Conservation (phyloP, 345 rosid genomes). For the Hibiscus tridactylites region DNA sequence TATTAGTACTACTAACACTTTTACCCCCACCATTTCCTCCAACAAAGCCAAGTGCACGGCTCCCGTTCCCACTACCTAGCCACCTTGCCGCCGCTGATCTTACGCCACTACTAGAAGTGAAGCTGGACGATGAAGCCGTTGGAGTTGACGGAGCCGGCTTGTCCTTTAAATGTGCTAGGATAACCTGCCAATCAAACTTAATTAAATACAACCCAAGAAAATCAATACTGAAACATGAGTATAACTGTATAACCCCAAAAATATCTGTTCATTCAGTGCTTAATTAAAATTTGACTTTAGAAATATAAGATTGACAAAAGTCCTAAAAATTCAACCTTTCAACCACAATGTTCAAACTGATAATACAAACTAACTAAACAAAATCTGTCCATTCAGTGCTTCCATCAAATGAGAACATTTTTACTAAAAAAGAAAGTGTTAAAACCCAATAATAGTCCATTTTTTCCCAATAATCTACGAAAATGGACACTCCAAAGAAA, state of each 20-base stretch:
- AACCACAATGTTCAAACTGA: neutral
- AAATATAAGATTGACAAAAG: constrained; percentile 7
- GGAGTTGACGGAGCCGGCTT: constrained; percentile 85
- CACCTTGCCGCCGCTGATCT: constrained; percentile 88
- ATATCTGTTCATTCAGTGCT: too few species aligned
- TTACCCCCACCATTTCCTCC: constrained; percentile 93
- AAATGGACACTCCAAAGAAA: constrained; percentile 2
- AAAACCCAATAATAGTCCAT: neutral
- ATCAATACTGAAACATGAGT: constrained; percentile 2
- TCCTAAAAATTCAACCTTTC: constrained; percentile 1
- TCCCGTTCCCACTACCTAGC: constrained; percentile 77
- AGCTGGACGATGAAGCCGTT: constrained; percentile 58
- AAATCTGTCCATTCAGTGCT: neutral
- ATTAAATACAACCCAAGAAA: neutral
- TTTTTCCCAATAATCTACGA: neutral
- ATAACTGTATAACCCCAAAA: too few species aligned
- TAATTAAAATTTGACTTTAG: neutral
- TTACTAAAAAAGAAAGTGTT: neutral
- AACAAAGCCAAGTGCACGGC: constrained; percentile 81
- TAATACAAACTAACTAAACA: neutral
- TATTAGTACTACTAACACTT: constrained; percentile 54
- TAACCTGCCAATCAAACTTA: constrained; percentile 46
- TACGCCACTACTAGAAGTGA: constrained; percentile 72
- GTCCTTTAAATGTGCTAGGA: constrained; percentile 87
- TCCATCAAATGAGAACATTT: neutral